phyloP scores from a whole-genome alignment of 2,329 filamentous ascomycete species.

The Phyllosticta capitalensis region DNA sequence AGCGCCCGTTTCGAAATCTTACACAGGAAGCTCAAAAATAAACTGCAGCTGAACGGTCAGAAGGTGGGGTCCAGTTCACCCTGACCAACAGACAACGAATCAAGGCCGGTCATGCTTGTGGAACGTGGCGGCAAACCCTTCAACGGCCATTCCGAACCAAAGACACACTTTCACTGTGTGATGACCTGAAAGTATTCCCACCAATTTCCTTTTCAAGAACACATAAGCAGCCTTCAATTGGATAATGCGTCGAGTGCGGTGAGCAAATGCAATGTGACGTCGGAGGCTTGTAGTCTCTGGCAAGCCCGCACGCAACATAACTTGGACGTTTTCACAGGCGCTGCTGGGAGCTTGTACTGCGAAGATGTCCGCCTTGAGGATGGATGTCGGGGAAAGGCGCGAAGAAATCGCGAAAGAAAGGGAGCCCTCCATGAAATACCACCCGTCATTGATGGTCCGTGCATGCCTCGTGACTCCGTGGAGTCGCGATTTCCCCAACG shows the following conservation, averaged over 20 bases:
- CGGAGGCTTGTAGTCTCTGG: background rate
- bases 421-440: background rate
- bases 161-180: background rate
- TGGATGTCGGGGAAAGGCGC: no score
- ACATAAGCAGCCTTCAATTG: background rate
- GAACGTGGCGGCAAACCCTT: background rate
- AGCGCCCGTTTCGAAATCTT: background rate
- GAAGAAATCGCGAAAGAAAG: background rate
- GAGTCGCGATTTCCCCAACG: background rate
- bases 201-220: background rate
- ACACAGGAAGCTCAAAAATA: background rate
- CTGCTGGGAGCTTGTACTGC: background rate
- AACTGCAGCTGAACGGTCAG: background rate
- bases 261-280: background rate
- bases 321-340: background rate
- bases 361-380: no score
- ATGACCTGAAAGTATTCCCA: no score
- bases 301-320: no score
- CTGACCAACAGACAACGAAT: background rate
- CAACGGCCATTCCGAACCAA: background rate
- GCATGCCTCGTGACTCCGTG: constrained; percentile 6
- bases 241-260: background rate
- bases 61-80: background rate
- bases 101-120: background rate
- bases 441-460: background rate